These are phyloP conservation scores for Diaporthe sp. DNA, from an alignment of 2,329 filamentous ascomycete genomes.

Conservation along the genomic window DNA sequence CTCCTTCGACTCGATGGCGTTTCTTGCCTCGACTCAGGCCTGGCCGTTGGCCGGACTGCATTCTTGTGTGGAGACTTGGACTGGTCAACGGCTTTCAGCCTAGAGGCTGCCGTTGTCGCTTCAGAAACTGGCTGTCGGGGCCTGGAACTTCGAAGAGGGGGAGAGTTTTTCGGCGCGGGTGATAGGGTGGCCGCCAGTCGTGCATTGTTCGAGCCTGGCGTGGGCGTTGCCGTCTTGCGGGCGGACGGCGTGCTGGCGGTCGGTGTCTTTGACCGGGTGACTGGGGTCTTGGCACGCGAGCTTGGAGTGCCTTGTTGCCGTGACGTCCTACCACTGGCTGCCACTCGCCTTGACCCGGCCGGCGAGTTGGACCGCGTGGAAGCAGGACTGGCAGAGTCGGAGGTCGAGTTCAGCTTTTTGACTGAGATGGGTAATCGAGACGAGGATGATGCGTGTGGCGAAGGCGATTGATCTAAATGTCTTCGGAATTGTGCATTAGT, in stretches of 20 bases:
- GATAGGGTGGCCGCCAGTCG: conserved; percentile 80
- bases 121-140: conserved; percentile 84
- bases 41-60: conserved; percentile 47
- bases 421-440: conserved; percentile 55
- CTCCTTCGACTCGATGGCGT: conserved; percentile 59
- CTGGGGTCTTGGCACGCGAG: conserved; percentile 57
- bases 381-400: conserved; percentile 61
- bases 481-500: conserved; percentile 36
- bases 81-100: conserved; percentile 74
- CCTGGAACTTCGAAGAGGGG: conserved; percentile 83
- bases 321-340: conserved; percentile 54
- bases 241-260: conserved; percentile 57
- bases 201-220: conserved; percentile 64
- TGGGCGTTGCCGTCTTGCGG: conserved; percentile 52
- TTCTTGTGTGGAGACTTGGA: conserved; percentile 60
- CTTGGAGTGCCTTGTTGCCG: conserved; percentile 50
- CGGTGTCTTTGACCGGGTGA: conserved; percentile 59
- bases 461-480: conserved; percentile 42
- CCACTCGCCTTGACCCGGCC: conserved; percentile 56
- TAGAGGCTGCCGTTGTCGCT: conserved; percentile 79
- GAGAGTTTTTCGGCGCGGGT: conserved; percentile 82
- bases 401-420: conserved; percentile 58
- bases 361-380: conserved; percentile 72
- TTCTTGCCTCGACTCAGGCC: conserved; percentile 51
- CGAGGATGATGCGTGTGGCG: conserved; percentile 48